Evolutionary conservation across 75 land plant genomes (phyloP).

Genomic region (Selaginella moellendorffii): DNA sequence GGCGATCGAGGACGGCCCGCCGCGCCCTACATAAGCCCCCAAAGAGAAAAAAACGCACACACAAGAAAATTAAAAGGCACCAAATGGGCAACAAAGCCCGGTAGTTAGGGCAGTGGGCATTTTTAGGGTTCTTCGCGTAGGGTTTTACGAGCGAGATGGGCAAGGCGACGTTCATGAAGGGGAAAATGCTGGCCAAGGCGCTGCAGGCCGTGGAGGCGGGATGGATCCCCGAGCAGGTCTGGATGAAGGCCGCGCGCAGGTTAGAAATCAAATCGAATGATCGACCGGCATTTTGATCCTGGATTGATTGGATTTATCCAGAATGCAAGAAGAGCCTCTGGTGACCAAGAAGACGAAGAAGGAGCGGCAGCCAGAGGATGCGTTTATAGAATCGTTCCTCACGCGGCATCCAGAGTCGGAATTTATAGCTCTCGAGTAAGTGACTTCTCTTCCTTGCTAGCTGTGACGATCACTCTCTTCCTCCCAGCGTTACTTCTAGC

Average conservation of each 20-base stretch:
- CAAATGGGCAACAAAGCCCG: neutral
- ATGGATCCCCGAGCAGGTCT: neutral
- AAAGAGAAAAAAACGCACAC: neutral
- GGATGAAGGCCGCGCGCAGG: neutral
- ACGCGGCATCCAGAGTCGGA: neutral
- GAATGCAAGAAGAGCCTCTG: neutral
- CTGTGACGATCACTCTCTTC: too few species aligned
- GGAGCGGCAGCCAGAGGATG: neutral
- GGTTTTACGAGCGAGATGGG: neutral
- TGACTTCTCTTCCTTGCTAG: too few species aligned
- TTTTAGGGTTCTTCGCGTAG: too few species aligned
- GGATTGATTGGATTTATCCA: too few species aligned
- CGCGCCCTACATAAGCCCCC: neutral
- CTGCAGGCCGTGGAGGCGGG: neutral
- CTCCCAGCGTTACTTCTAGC: too few species aligned
- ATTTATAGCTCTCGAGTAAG: neutral
- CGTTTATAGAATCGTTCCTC: neutral
- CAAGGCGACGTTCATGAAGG: neutral
- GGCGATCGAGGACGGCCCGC: neutral
- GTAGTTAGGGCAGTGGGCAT: neutral
- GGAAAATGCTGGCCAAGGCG: constrained; percentile 2
- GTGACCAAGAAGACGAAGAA: neutral
- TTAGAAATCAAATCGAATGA: too few species aligned
- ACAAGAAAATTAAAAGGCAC: neutral
- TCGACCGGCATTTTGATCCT: too few species aligned